These are phyloP conservation scores for Asterochloris sp. DNA, from an alignment of 139 green algal species.

Conservation along the genomic window DNA sequence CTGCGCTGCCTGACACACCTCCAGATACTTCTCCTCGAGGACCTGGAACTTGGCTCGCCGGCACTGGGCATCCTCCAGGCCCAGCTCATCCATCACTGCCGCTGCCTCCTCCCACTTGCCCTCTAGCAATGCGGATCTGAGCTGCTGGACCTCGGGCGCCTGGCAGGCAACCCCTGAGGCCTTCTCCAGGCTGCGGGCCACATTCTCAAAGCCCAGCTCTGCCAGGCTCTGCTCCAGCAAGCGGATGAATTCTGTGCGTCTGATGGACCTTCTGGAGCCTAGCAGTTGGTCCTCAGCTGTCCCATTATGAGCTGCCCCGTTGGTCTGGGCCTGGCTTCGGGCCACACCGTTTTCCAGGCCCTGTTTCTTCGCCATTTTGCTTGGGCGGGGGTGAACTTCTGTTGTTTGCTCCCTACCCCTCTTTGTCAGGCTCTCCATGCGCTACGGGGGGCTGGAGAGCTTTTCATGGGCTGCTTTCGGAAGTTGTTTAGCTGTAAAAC, in stretches of 20 bases:
- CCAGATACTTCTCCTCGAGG: constrained; percentile 55
- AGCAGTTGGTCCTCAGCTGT: constrained; percentile 14
- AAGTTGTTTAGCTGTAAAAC: too few relatives aligned
- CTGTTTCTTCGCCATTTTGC: too few relatives aligned
- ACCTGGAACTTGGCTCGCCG: constrained; percentile 46
- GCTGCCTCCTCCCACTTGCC: constrained; percentile 60
- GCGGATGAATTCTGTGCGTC: constrained; percentile 66
- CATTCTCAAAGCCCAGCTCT: constrained; percentile 54
- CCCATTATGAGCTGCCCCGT: too few relatives aligned
- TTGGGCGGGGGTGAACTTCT: too few relatives aligned
- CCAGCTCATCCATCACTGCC: constrained; percentile 48
- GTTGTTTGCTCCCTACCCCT: too few relatives aligned
- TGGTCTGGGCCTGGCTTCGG: too few relatives aligned
- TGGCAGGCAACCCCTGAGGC: constrained; percentile 53
- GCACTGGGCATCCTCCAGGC: not conserved
- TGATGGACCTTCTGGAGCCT: constrained; percentile 42
- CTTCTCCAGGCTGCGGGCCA: constrained; percentile 30
- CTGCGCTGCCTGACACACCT: constrained; percentile 15
- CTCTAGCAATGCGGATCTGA: constrained; percentile 49
- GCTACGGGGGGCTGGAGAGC: too few relatives aligned
- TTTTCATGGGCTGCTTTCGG: too few relatives aligned
- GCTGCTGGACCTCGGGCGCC: constrained; percentile 42
- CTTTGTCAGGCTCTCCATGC: too few relatives aligned
- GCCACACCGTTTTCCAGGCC: too few relatives aligned
- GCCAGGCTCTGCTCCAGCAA: constrained; percentile 72